Evolutionary conservation across 495 filamentous ascomycete genomes (phyloP), one percentile per base, ranked within the genome.

Genomic region (Haplographium delicatum): DNA sequence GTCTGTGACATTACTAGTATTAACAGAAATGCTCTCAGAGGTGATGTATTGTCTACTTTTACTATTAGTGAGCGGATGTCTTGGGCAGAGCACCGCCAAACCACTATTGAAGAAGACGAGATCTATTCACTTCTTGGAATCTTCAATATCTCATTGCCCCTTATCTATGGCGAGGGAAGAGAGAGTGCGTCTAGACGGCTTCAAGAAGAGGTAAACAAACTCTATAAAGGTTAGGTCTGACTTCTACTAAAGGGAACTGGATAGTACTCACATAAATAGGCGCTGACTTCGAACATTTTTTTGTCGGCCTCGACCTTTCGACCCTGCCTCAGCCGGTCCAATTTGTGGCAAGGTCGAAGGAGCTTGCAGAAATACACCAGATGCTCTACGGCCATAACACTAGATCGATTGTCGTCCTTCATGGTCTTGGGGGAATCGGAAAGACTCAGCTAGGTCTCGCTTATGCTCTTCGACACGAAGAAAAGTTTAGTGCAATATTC

Each of bases 21-120:
- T 15, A 7, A 2, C 1, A 44, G 44, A 6, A 53, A 54, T 28
- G 54, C 54, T 52, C 58, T 62, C 28, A 26, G 33, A 60, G 54
- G 60, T 13, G 30, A 51, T 52, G 9, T 45, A 41, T 45, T 62
- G 39, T 57, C 48, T n/a, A 35, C 37, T 25, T 53, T 44, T 4
- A 44, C 22, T 23, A 28, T 26, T 28, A 44, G 16, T 15, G 41
- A 44, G 41, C 22, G 22, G 18, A 19, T 11, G 31, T 15, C 31
- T 27, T 30, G 48, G 33, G 24, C 24, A 13, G 41, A 44, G 24
- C 22, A 23, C 22, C 6, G 22, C 22, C 4, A 44, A 3, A 44
- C 41, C 15, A 44, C 22, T 1, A 15, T 44, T 28, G 22, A 44
- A 40, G 46, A 49, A 11, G 33, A 49, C 23, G 20, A 18, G 40